Evolutionary conservation across 1,284 basidiomycete genomes (phyloP).

Genomic region (Irpex sp.): DNA sequence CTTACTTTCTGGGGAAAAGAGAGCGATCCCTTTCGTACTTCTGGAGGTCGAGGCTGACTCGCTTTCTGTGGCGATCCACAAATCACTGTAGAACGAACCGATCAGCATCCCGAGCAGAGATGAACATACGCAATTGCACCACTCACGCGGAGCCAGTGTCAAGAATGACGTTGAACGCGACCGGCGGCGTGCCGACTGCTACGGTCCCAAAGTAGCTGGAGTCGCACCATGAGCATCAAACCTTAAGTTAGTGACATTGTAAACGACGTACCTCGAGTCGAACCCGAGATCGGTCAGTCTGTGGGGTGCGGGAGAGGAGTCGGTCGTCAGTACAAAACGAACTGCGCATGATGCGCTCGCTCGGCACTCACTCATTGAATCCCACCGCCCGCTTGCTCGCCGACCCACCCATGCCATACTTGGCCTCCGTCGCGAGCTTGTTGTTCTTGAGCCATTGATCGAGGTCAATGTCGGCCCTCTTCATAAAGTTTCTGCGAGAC

Average conservation of each 20-base stretch:
- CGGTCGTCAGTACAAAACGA: neutral
- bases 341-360: neutral
- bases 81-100: conserved; percentile 18
- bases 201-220: conserved; percentile 37
- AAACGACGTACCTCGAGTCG: conserved; percentile 23
- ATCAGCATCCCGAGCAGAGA: neutral
- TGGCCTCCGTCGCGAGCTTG: conserved; percentile 21
- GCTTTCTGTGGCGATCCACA: conserved; percentile 24
- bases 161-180: conserved; percentile 36
- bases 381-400: conserved; percentile 25
- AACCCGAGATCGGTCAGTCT: conserved; percentile 27
- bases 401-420: conserved; percentile 21
- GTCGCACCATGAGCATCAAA: neutral
- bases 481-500: conserved; percentile 13
- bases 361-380: conserved; percentile 24
- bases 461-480: conserved; percentile 15
- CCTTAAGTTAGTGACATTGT: no score
- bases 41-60: conserved; percentile 1
- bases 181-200: conserved; percentile 37
- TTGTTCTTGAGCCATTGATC: conserved; percentile 21
- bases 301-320: neutral
- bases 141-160: conserved; percentile 59
- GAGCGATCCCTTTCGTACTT: conserved; percentile 19
- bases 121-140: neutral
- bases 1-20: conserved; percentile 22